A percentile compares a stretch with the other conserved stretches of the same genome.
phyloP scores from a whole-genome alignment of 2,329 filamentous ascomycete genomes.

The Colletotrichum navitas region DNA sequence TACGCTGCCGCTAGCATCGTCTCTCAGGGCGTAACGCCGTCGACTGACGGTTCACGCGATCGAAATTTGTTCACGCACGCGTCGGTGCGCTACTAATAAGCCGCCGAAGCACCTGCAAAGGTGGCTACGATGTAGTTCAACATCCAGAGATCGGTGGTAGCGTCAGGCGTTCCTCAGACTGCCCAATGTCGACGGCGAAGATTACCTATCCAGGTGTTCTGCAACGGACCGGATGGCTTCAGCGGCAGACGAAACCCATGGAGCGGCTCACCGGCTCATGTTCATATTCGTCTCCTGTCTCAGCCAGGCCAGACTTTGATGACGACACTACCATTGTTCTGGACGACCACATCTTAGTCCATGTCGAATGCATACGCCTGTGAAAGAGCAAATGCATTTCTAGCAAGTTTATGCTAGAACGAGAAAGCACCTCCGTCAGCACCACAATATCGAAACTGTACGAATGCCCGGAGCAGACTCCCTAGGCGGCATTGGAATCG shows the following conservation, averaged over 20 bases:
- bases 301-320: neutral
- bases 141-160: conserved; percentile 14
- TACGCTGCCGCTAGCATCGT: conserved; percentile 19
- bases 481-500: conserved; percentile 19
- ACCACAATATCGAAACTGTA: conserved; percentile 18
- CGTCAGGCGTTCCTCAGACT: neutral
- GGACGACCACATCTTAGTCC: neutral
- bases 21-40: conserved; percentile 19
- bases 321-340: neutral
- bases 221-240: conserved; percentile 6
- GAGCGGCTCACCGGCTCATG: neutral
- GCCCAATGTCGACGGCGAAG: neutral
- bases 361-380: neutral
- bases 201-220: neutral
- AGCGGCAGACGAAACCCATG: neutral
- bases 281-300: neutral
- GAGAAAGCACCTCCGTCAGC: conserved; percentile 14
- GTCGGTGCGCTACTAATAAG: conserved; percentile 14
- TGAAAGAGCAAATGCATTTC: neutral
- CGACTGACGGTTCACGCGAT: conserved; percentile 1
- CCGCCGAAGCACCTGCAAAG: neutral
- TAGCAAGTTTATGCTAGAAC: neutral
- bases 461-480: conserved; percentile 12
- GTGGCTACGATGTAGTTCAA: conserved; percentile 1
- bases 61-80: conserved; percentile 20